phyloP scores from a whole-genome alignment of 106 monocot genomes.

The Allium cepa region DNA sequence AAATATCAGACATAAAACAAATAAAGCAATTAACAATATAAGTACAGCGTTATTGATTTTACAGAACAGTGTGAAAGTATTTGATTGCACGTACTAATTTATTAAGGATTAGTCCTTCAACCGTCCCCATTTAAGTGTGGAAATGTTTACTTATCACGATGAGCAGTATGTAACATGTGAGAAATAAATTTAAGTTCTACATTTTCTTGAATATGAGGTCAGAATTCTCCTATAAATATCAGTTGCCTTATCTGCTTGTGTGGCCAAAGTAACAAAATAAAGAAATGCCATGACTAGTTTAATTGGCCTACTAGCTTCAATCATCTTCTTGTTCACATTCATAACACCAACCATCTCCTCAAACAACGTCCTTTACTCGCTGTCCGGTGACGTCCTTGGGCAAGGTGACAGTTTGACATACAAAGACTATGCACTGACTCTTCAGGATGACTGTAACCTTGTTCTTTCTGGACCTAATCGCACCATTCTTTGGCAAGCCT shows the following conservation, averaged over 20 bases:
- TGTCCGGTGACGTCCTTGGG: neutral
- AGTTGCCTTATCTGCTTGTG: neutral
- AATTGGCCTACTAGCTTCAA: neutral
- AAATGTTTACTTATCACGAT: no score
- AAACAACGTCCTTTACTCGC: neutral
- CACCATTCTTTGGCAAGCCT: neutral
- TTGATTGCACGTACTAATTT: no score
- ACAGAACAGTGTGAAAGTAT: no score
- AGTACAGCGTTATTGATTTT: no score
- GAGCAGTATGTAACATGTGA: no score
- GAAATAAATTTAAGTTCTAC: no score
- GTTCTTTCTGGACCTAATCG: neutral
- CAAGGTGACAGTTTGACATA: neutral
- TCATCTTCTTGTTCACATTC: neutral
- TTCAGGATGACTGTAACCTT: neutral
- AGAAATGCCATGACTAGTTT: neutral
- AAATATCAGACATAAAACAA: no score
- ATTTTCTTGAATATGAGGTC: no score
- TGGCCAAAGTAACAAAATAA: neutral
- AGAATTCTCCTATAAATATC: neutral
- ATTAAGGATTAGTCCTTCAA: no score
- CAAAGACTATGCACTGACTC: neutral
- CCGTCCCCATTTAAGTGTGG: no score
- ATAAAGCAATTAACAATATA: no score
- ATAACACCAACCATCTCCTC: neutral